Base-by-base conservation (phyloP, 768 basidiomycete genomes). In the Boletus vinaceobasis region DNA sequence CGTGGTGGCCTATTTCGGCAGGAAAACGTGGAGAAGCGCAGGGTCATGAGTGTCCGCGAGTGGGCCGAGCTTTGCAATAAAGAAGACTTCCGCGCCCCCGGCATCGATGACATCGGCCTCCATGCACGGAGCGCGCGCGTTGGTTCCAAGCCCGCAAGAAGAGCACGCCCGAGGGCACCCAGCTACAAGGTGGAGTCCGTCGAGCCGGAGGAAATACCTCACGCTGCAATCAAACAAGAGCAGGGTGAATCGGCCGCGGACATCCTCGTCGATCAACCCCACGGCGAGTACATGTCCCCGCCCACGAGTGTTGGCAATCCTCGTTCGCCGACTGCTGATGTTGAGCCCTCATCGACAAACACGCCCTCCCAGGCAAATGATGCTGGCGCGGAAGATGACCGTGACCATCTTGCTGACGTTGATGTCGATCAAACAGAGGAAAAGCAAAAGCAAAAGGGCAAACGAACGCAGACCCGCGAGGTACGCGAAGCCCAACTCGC, bases 1-100 rank as follows among this genome's bases (percentile, higher is more conserved):
- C 79, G 82, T 51, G 84, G 83, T 6, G 96, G 96, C 2, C 78
- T 95, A 7, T 98, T 93, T 69, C 84, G 91, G 21, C 87, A 92
- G 61, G 84, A 92, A 72, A 98, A 97, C 66, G 79, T 97, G 65
- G 93, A 93, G 74, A 93, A 91, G 71, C 81, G 90, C 57, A 84
- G 84, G 60, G 69, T 82, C 48, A 86, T 90, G 84, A 93, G 88
- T 64, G 84, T 91, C 21, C 85, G 89, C 50, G 92, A 95, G 70
- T 95, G 92, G 92, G 81, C 80, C 0, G 91, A 93, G 64, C 71
- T 91, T 5, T 89, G 88, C 60, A 70, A 69, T 27, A 85, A 82
- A 57, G 85, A 87, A 13, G 88, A 90, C 15, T 84, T 82, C 53
- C 80, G 85, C 31, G 82, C 89, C 0, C 92, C 89, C 10, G 82